Base-by-base conservation (phyloP, 2,329 filamentous ascomycete genomes). In the Zalaria obscura region DNA sequence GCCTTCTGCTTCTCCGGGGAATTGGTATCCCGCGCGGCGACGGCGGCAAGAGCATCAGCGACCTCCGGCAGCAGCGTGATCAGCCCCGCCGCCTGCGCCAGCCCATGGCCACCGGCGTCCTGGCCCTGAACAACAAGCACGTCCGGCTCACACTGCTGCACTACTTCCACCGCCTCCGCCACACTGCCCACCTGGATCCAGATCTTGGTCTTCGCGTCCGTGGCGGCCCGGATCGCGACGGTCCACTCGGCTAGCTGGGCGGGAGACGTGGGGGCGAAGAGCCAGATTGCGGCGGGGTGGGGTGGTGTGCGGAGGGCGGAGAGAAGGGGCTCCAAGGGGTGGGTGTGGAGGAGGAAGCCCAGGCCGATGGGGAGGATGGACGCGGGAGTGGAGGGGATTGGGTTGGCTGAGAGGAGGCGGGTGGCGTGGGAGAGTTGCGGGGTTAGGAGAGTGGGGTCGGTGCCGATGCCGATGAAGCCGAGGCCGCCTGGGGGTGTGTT, bases 31-130 rank as follows among this genome's bases (percentile, higher is more conserved):
- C 54, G 52, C 3, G 37, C 40, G 27, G 46, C 50, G 2, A 38
- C 41, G 2, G 42, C 39, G 4, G 44, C 38, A 10, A 78, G 48
- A 43, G 70, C 62, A 42, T 68, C 66, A 34, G 53, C 55, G 8
- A 77, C 65, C 57, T 81, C 76, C 0, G 75, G 75, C 33, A 81
- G 56, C 4, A 81, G 55, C 2, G 67, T 64, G 3, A 79, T 56
- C 3, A 81, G 60, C 4, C 76, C 66, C 1, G 70, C 68, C 2
- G 73, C 75, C 27, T 60, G 57, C 1, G 64, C 65, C 39, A 71
- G 70, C 45, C 78, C 76, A 53, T 81, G 78, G 0, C 78, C 78
- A 4, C 77, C 78, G 0, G 77, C 77, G 55, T 81, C 78, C 3
- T 65, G 64, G 2, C 78, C 77, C 54, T 81, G 78, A 2, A 74